phyloP scores from a whole-genome alignment of 1,139 yeast genomes.

The Lodderomyces oxycetoniae region DNA sequence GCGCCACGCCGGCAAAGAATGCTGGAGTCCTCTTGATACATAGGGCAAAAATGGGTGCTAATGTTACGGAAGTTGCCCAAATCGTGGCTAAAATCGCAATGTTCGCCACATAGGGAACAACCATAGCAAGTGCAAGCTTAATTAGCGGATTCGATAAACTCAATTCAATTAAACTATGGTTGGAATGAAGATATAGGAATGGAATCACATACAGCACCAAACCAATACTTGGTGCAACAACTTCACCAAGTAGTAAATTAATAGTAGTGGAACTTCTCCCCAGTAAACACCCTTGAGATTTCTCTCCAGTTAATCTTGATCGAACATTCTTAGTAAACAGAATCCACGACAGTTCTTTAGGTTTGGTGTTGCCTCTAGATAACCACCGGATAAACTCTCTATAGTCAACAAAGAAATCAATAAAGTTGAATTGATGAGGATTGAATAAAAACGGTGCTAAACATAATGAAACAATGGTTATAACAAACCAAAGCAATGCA shows the following conservation, averaged over 20 bases:
- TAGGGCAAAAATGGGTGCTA: conserved; percentile 40
- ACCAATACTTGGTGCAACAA: conserved; percentile 45
- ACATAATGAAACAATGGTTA: conserved; percentile 66
- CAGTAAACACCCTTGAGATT: conserved; percentile 19
- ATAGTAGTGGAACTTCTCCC: conserved; percentile 26
- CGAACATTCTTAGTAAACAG: conserved; percentile 49
- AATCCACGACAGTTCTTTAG: conserved; percentile 58
- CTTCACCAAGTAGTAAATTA: conserved; percentile 51
- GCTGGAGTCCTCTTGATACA: conserved; percentile 37
- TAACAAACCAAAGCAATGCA: conserved; percentile 79
- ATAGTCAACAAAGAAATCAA: conserved; percentile 71
- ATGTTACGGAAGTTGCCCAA: conserved; percentile 43
- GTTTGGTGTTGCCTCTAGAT: conserved; percentile 53
- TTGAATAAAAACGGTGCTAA: conserved; percentile 79
- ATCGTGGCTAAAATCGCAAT: conserved; percentile 34
- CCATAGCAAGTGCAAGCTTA: conserved; percentile 46
- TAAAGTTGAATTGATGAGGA: conserved; percentile 76
- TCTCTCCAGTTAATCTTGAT: conserved; percentile 64
- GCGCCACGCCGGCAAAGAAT: conserved; percentile 48
- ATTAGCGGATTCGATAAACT: conserved; percentile 49
- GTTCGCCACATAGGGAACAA: conserved; percentile 53
- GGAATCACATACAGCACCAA: conserved; percentile 48
- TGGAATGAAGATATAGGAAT: conserved; percentile 58
- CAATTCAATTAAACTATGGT: conserved; percentile 51
- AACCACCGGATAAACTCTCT: conserved; percentile 64